phyloP scores from a whole-genome alignment of 2,329 filamentous ascomycete species.

The Ascosphaera aggregata region DNA sequence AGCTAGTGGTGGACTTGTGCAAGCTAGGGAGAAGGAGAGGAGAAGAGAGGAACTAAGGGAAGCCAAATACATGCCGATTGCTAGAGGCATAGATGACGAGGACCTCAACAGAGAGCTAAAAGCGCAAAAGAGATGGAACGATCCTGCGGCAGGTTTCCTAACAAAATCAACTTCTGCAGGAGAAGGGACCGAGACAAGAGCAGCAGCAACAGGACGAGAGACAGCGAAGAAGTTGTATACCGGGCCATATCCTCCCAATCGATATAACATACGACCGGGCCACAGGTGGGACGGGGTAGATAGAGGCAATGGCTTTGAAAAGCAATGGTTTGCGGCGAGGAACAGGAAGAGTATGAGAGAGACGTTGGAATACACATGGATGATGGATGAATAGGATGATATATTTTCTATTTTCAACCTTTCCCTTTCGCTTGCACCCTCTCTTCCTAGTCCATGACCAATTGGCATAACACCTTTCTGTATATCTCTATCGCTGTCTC shows the following conservation, averaged over 20 bases:
- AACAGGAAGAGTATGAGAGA: slow-evolving; percentile 56
- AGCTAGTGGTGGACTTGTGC: slow-evolving; percentile 64
- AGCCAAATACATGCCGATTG: slow-evolving; percentile 59
- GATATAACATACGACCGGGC: slow-evolving; percentile 80
- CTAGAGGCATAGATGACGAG: slow-evolving; percentile 60
- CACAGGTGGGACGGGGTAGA: slow-evolving; percentile 97
- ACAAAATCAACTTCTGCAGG: slow-evolving; percentile 23
- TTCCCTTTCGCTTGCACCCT: no score
- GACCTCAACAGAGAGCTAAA: slow-evolving; percentile 68
- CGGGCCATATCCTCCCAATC: slow-evolving; percentile 65
- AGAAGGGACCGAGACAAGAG: slow-evolving; percentile 30
- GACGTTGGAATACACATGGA: slow-evolving; percentile 76
- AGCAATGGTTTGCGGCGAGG: slow-evolving; percentile 69
- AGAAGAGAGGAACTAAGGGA: slow-evolving; percentile 49
- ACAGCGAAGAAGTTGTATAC: slow-evolving; percentile 46
- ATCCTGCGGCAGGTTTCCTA: slow-evolving; percentile 71
- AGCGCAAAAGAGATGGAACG: slow-evolving; percentile 64
- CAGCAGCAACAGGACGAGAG: slow-evolving; percentile 13
- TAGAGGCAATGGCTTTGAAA: slow-evolving; percentile 79
- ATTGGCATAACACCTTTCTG: no score
- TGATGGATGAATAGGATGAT: slow-evolving; percentile 87
- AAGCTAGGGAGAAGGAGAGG: slow-evolving; percentile 42
- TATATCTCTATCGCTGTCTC: no score
- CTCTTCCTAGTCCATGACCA: no score
- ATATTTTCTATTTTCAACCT: no score